phyloP scores from a whole-genome alignment of 2,329 filamentous ascomycete genomes.

The Botrytis fragariae region DNA sequence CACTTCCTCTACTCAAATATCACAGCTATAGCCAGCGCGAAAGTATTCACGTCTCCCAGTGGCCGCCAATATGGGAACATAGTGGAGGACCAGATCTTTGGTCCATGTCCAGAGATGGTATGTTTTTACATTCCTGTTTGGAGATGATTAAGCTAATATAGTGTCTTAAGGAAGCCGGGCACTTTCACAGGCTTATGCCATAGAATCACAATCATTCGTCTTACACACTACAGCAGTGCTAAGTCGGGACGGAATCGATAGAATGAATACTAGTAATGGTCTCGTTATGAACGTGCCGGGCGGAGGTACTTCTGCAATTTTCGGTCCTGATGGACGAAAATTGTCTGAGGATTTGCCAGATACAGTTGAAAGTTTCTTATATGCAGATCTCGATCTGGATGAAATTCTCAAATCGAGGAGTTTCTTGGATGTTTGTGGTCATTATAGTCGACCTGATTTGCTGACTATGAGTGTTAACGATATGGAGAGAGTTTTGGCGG shows the following conservation, averaged over 20 bases:
- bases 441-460: slow-evolving; percentile 31
- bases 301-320: slow-evolving; percentile 52
- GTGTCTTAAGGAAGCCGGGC: slow-evolving; percentile 39
- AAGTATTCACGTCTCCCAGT: slow-evolving; percentile 56
- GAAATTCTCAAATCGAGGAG: slow-evolving; percentile 26
- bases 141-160: not conserved
- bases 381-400: slow-evolving; percentile 40
- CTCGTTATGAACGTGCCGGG: slow-evolving; percentile 46
- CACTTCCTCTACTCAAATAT: slow-evolving; percentile 55
- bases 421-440: slow-evolving; percentile 30
- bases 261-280: not conserved
- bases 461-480: slow-evolving; percentile 29
- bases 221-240: slow-evolving; percentile 55
- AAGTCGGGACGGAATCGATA: slow-evolving; percentile 34
- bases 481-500: slow-evolving; percentile 16
- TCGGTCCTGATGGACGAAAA: slow-evolving; percentile 49
- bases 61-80: slow-evolving; percentile 51
- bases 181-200: slow-evolving; percentile 55
- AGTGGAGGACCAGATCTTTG: slow-evolving; percentile 41
- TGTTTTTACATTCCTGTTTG: not conserved
- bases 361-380: slow-evolving; percentile 53
- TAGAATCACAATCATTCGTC: slow-evolving; percentile 56
- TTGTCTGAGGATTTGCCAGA: slow-evolving; percentile 44
- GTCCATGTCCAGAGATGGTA: slow-evolving; percentile 34
- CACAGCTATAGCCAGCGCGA: slow-evolving; percentile 48